Evolutionary conservation across 2,329 filamentous ascomycete species (phyloP).

Genomic region (Leptographium procerum): DNA sequence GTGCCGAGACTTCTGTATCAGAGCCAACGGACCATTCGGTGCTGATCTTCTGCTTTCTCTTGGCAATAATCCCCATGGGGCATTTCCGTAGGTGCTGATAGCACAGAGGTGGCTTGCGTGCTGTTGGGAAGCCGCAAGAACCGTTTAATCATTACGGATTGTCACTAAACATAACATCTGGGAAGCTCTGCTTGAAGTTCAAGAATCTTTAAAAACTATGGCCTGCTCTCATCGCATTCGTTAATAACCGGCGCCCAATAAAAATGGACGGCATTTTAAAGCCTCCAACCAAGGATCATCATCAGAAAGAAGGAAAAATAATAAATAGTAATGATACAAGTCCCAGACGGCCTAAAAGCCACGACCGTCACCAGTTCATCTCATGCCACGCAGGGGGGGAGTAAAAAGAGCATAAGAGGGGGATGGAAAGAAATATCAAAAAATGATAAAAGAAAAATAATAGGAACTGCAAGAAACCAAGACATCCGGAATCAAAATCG

Average conservation of each 20-base stretch:
- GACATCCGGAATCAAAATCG: background rate
- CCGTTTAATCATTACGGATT: no score
- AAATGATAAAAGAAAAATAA: background rate
- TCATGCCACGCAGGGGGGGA: no score
- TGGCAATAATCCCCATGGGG: no score
- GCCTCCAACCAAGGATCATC: background rate
- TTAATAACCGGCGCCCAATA: background rate
- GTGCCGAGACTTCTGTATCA: no score
- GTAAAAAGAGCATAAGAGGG: no score
- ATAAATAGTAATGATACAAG: background rate
- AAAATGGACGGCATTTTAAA: background rate
- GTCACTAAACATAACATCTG: background rate
- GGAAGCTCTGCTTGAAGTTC: background rate
- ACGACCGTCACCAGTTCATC: background rate
- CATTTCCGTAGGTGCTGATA: no score
- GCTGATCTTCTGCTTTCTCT: no score
- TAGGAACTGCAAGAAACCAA: background rate
- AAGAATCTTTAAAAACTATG: background rate
- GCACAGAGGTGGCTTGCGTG: no score
- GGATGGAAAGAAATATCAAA: background rate
- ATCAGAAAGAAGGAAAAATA: background rate
- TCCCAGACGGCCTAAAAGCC: background rate
- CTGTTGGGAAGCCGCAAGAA: no score
- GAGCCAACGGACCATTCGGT: no score
- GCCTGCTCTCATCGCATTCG: background rate